Evolutionary conservation across 108 stramenopile genomes (phyloP).

Genomic region (Mediolabrus comicus): DNA sequence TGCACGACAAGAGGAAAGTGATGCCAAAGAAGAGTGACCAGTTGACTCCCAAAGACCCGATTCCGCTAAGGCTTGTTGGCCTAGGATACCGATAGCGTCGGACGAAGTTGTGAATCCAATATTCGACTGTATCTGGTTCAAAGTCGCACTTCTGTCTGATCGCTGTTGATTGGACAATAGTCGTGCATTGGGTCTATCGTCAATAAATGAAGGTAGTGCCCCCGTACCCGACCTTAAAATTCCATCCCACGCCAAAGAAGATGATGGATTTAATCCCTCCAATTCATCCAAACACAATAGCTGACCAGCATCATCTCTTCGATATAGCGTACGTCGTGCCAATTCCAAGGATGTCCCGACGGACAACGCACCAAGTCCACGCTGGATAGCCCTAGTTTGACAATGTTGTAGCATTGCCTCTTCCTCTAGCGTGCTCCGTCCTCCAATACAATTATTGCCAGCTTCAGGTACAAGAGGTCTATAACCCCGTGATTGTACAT

Average conservation of each 20-base stretch:
- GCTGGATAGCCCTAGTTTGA: conserved; percentile 25
- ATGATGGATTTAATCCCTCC: neutral
- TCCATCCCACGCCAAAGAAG: conserved; percentile 30
- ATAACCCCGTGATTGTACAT: neutral
- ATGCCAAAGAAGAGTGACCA: conserved; percentile 48
- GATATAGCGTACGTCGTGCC: conserved; percentile 25
- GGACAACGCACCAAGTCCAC: conserved; percentile 36
- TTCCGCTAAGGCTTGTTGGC: conserved; percentile 45
- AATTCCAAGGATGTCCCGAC: conserved; percentile 35
- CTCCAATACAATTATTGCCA: neutral
- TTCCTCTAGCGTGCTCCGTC: conserved; percentile 6
- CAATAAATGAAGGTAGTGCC: neutral
- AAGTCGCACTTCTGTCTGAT: conserved; percentile 10
- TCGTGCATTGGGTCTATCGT: neutral
- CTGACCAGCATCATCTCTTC: neutral
- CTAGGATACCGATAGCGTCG: conserved; percentile 51
- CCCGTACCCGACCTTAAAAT: conserved; percentile 22
- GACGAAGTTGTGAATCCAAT: conserved; percentile 22
- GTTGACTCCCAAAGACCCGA: conserved; percentile 74
- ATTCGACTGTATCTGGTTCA: conserved; percentile 53
- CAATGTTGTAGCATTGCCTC: conserved; percentile 30
- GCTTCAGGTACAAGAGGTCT: neutral
- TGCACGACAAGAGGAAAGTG: conserved; percentile 47
- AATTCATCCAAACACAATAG: conserved; percentile 6
- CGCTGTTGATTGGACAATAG: no score